Base-by-base conservation (phyloP, 2,329 filamentous ascomycete genomes). In the Colletotrichum sansevieriae region DNA sequence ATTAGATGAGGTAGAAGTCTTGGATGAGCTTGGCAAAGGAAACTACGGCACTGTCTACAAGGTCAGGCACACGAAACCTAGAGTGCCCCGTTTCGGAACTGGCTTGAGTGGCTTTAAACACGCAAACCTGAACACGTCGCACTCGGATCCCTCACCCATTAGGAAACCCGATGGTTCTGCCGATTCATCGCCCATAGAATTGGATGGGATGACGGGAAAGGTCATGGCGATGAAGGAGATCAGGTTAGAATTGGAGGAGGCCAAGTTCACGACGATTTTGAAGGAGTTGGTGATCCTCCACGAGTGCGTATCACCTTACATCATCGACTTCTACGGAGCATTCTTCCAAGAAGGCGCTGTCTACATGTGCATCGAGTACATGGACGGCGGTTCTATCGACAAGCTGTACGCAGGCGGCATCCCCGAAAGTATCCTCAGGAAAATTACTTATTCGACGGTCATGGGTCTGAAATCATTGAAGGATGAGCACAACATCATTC, bases 141-240 rank as follows among this genome's bases (percentile, higher is more conserved):
- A 80, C 20, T 78, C 81, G 18, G 78, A 82, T 20, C 76, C 80
- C 8, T 73, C 76, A 9, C 74, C 76, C 2, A 25, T 75, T 8
- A 72, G 80, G 11, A 68, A 73, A 5, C 73, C 77, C 3, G 75
- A 76, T 11, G 75, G 76, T 0, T 65, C 73, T 0, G 68, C 73
- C 12, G 77, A 63, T 5, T 52, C 67, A n/a, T 78, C 73, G 54
- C 75, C 76, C n/a, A 70, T 65, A 25, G 73, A 73, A 33, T 70
- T 67, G n/a, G 76, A 72, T 54, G 82, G 82, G 4, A 88, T 87
- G 1, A 90, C 90, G 0, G 94, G 95, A 18, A 88, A 92, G 57
- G 85, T 97, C 68, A 98, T 99, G 96, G 96, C 96, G 13, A 99
- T 99, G 96, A 99, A 99, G 79, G 96, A 99, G 80, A 97, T 99